Conservation (phyloP, 768 basidiomycete species). For the Trametes coccinea region DNA sequence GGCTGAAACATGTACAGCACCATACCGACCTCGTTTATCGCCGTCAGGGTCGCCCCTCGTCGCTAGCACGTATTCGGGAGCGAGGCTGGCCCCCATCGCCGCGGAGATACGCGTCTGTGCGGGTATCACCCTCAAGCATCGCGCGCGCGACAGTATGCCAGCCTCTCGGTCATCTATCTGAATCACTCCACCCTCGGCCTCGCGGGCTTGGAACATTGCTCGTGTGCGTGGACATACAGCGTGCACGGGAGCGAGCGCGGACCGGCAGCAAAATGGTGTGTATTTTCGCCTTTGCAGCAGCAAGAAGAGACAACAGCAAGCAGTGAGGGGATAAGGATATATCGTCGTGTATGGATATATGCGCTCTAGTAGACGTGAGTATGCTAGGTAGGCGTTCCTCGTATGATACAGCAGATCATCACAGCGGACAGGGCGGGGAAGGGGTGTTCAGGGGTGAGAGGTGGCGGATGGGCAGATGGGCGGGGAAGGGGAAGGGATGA, state of each 20-base stretch:
- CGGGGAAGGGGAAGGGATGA: background rate
- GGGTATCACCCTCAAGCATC: no score
- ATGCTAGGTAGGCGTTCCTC: conserved; percentile 20
- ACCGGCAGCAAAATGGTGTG: background rate
- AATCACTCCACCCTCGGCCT: no score
- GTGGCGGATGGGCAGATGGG: background rate
- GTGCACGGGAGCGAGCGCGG: background rate
- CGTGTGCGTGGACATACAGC: no score
- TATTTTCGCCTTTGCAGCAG: background rate
- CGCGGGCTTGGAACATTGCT: no score
- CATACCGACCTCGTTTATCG: no score
- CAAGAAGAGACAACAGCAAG: background rate
- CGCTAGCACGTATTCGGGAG: background rate
- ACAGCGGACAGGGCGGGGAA: background rate
- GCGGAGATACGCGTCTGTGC: background rate
- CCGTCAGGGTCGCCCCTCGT: no score
- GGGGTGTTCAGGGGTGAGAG: no score
- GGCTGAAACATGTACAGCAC: no score
- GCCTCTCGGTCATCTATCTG: no score
- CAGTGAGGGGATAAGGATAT: conserved; percentile 20
- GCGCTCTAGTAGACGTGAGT: conserved; percentile 19
- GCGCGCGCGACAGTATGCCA: no score
- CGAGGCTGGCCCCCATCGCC: background rate
- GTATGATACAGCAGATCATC: conserved; percentile 22
- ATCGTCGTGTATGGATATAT: conserved; percentile 29